Evolutionary conservation across 148 eudicot species (phyloP), one percentile per base, ranked within the genome.

Genomic region (Fagopyrum tataricum): DNA sequence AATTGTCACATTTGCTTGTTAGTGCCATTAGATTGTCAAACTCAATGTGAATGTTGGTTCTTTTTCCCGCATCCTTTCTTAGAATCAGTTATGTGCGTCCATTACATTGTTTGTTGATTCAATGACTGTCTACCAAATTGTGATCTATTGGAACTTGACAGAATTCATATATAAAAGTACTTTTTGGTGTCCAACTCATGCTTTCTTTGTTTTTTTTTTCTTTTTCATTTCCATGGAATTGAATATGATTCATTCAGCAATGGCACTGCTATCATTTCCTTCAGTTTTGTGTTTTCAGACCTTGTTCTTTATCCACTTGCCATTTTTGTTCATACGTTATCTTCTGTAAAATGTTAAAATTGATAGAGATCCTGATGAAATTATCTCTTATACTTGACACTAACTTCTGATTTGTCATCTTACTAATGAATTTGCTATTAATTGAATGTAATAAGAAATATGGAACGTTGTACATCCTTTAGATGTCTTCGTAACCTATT

Each of bases 311-410:
- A 31, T 31, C 37, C 37, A 31, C 37, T 31, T 31, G 37, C 2
- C 37, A 31, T 31, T 31, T 31, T 31, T 31, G 37, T 31, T 59
- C 23, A 2, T 6, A 8, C 39, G 13, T 59, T 59, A 10, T 21
- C 66, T 59, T 59, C 24, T 59, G 17, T 24, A 59, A 59, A 59
- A 24, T 59, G 26, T 59, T 59, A 24, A 59, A 59, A 59, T 59
- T 5, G 66, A 58, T 58, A 11, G 39, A 58, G 37, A 58, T 58
- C 12, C 15, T 58, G 66, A 24, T 58, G 66, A 58, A 21, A 4
- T 59, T 58, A 21, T 23, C 39, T 58, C 66, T 58, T 58, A 8
- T 58, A 58, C 14, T 37, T 23, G 14, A 7, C 37, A 20, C 66
- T 17, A 58, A 58, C 24, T 58, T 58, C 66, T 14, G 24, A 58